phyloP scores from a whole-genome alignment of 352 stramenopile species.

The Peronospora belbahrii region DNA sequence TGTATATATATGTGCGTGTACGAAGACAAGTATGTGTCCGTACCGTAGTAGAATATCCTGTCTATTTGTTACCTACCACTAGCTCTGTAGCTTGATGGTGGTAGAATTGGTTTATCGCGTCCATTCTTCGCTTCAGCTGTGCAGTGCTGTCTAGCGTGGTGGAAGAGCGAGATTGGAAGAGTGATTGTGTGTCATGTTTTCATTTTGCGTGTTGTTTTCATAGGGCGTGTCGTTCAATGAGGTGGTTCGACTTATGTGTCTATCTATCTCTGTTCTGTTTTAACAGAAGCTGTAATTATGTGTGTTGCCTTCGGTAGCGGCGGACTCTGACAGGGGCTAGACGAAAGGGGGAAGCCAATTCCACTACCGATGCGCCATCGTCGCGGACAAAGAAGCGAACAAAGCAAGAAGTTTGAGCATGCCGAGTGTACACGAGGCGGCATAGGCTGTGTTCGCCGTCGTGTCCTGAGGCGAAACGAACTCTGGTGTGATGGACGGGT shows the following conservation, averaged over 20 bases:
- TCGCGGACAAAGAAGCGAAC: constrained; percentile 65
- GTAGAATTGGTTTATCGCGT: not conserved
- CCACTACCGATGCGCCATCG: constrained; percentile 29
- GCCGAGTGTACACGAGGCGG: constrained; percentile 10
- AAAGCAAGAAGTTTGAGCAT: constrained; percentile 52
- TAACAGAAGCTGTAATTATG: constrained; percentile 91
- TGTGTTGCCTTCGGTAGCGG: constrained; percentile 77
- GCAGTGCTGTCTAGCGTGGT: constrained; percentile 13
- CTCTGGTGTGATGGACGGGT: constrained; percentile 6
- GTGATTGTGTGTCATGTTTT: constrained; percentile 30
- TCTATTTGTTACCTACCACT: constrained; percentile 1
- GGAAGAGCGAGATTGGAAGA: constrained; percentile 1
- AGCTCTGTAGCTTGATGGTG: constrained; percentile 9
- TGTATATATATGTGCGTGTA: no score
- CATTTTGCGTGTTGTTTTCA: constrained; percentile 25
- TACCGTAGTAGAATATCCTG: constrained; percentile 1
- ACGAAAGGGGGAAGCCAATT: constrained; percentile 65
- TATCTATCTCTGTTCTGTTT: constrained; percentile 83
- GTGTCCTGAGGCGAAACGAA: constrained; percentile 5
- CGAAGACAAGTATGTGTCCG: constrained; percentile 4
- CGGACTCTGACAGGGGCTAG: constrained; percentile 54
- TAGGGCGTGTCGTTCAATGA: constrained; percentile 41
- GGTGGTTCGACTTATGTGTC: constrained; percentile 80
- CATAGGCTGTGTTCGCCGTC: constrained; percentile 5
- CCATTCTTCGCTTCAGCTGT: constrained; percentile 13